Conservation (phyloP, 1,284 basidiomycete species). For the Inonotus obliquus region DNA sequence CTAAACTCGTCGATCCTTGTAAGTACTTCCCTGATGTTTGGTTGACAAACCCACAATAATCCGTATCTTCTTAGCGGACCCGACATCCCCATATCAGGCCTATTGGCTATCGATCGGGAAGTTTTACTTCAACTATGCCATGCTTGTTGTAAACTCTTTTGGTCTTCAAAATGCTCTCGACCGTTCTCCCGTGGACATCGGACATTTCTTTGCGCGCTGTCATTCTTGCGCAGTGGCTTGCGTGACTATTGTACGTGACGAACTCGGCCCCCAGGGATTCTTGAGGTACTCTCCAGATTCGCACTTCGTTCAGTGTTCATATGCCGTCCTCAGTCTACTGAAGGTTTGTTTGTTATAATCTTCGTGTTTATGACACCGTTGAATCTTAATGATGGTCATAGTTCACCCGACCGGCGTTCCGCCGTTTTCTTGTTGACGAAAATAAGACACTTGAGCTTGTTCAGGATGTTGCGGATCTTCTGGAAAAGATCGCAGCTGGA, state of each 20-base stretch:
- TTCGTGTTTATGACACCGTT: constrained; percentile 21
- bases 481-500: constrained; percentile 72
- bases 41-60: background rate
- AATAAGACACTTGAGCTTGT: constrained; percentile 67
- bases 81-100: constrained; percentile 24
- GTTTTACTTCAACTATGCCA: constrained; percentile 83
- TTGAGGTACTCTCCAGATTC: constrained; percentile 88
- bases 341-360: constrained; percentile 55
- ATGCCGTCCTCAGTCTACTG: constrained; percentile 81
- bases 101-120: constrained; percentile 54
- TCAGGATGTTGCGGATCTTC: constrained; percentile 74
- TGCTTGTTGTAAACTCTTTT: constrained; percentile 89
- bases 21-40: background rate
- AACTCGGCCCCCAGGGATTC: constrained; percentile 70
- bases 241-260: constrained; percentile 67
- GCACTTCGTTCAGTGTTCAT: constrained; percentile 87
- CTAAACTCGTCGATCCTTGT: constrained; percentile 10
- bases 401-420: constrained; percentile 81
- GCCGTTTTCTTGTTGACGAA: constrained; percentile 70
- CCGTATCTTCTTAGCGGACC: background rate
- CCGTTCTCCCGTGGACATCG: constrained; percentile 65
- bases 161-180: constrained; percentile 93
- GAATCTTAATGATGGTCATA: constrained; percentile 32
- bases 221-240: constrained; percentile 72
- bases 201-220: constrained; percentile 84